Evolutionary conservation across 768 basidiomycete species (phyloP).

Genomic region (Suillus luteus): DNA sequence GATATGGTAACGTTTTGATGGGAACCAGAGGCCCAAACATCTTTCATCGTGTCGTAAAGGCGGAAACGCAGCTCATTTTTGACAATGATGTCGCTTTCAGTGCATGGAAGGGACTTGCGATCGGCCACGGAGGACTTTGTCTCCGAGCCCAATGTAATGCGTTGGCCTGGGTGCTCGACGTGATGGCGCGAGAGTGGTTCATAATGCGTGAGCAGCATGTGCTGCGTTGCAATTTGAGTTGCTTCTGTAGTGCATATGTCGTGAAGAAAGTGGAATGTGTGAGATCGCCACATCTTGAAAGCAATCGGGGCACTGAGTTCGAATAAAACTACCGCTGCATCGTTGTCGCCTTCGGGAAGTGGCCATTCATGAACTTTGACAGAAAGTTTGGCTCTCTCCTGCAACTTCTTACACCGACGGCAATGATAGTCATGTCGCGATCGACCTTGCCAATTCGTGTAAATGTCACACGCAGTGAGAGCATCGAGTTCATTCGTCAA

Average conservation of each 20-base stretch:
- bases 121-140: conserved; percentile 35
- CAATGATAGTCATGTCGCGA: conserved; percentile 11
- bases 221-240: background rate
- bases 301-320: conserved; percentile 40
- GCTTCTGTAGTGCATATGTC: conserved; percentile 28
- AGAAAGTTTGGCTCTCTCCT: conserved; percentile 16
- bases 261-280: conserved; percentile 39
- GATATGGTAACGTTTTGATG: conserved; percentile 19
- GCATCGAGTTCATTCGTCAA: background rate
- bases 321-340: conserved; percentile 38
- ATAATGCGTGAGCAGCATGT: conserved; percentile 13
- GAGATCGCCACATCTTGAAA: conserved; percentile 43
- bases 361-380: conserved; percentile 49
- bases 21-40: conserved; percentile 17
- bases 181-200: background rate
- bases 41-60: conserved; percentile 26
- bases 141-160: conserved; percentile 40
- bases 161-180: conserved; percentile 16
- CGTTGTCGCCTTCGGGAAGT: conserved; percentile 32
- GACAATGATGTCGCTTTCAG: conserved; percentile 21
- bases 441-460: background rate
- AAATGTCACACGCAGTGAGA: background rate
- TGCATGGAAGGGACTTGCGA: conserved; percentile 24
- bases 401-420: conserved; percentile 28
- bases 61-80: conserved; percentile 32